Conservation (phyloP, 73 alveolate species). For the Paramecium caudatum region DNA sequence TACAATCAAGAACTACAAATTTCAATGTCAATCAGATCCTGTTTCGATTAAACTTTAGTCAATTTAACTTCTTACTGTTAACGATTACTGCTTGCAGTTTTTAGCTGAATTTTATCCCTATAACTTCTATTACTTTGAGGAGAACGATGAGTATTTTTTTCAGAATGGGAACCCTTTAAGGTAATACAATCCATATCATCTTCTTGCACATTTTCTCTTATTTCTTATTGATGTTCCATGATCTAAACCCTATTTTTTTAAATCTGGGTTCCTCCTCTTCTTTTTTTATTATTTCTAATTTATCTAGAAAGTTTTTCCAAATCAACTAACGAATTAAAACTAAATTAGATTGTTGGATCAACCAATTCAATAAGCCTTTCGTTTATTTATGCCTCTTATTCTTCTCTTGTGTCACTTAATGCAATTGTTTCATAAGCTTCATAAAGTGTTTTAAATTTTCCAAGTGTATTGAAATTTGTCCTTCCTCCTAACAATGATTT, state of each 20-base stretch:
- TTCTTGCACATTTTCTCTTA: neutral
- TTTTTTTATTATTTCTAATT: neutral
- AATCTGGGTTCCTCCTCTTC: neutral
- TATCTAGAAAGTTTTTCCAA: slow-evolving; percentile 9
- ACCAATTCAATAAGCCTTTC: neutral
- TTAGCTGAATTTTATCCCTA: neutral
- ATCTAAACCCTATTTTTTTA: neutral
- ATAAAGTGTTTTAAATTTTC: neutral
- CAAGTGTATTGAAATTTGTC: neutral
- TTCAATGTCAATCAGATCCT: neutral
- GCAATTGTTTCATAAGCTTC: neutral
- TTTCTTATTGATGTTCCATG: neutral
- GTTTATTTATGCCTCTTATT: neutral
- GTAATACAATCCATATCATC: neutral
- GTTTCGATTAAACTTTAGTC: neutral
- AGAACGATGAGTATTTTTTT: neutral
- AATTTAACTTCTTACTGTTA: slow-evolving; percentile 3
- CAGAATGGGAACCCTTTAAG: neutral
- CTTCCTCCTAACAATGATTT: slow-evolving; percentile 17
- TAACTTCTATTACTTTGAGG: neutral
- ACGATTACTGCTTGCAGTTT: neutral
- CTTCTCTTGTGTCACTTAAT: neutral
- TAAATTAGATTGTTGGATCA: neutral
- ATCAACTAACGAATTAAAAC: slow-evolving; percentile 17
- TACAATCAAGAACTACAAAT: slow-evolving; percentile 6